Conservation (phyloP, 371 early-diverging fungal genomes). For the Gilbertella persicaria region DNA sequence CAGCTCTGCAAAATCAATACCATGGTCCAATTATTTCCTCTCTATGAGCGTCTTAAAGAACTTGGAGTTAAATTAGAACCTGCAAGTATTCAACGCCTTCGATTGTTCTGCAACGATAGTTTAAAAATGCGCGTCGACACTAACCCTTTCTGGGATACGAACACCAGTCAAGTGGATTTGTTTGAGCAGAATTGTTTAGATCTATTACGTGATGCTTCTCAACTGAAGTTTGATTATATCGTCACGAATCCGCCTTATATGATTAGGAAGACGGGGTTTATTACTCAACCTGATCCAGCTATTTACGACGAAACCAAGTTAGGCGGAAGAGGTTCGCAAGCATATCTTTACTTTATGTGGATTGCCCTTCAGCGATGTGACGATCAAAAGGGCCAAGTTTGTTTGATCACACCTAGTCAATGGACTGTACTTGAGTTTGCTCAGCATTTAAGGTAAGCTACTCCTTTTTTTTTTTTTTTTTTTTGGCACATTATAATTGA, state of each 20-base stretch:
- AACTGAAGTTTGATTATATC: slow-evolving; percentile 56
- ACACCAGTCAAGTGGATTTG: slow-evolving; percentile 1
- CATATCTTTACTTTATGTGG: slow-evolving; percentile 54
- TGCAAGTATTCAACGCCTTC: slow-evolving; percentile 35
- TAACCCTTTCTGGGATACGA: slow-evolving; percentile 17
- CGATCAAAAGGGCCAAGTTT: slow-evolving; percentile 40
- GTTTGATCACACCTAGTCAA: slow-evolving; percentile 61
- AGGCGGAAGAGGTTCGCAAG: slow-evolving; percentile 48
- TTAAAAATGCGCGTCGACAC: slow-evolving; percentile 37
- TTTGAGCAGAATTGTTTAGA: slow-evolving; percentile 48
- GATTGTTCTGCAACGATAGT: slow-evolving; percentile 62
- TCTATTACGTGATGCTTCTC: slow-evolving; percentile 44
- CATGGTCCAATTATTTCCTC: slow-evolving; percentile 42
- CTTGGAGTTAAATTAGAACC: slow-evolving; percentile 11
- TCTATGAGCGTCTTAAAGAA: slow-evolving; percentile 35
- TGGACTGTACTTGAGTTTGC: slow-evolving; percentile 69
- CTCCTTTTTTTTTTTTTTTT: neutral
- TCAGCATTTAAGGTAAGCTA: slow-evolving; percentile 46
- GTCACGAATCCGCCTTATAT: slow-evolving; percentile 74
- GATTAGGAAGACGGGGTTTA: slow-evolving; percentile 65
- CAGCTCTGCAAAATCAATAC: slow-evolving; percentile 45
- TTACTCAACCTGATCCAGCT: slow-evolving; percentile 56
- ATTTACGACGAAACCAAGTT: slow-evolving; percentile 55
- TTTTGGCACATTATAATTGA: neutral
- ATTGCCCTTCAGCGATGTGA: slow-evolving; percentile 42